phyloP scores from a whole-genome alignment of 768 basidiomycete species.

The Boletus subcaerulescens region DNA sequence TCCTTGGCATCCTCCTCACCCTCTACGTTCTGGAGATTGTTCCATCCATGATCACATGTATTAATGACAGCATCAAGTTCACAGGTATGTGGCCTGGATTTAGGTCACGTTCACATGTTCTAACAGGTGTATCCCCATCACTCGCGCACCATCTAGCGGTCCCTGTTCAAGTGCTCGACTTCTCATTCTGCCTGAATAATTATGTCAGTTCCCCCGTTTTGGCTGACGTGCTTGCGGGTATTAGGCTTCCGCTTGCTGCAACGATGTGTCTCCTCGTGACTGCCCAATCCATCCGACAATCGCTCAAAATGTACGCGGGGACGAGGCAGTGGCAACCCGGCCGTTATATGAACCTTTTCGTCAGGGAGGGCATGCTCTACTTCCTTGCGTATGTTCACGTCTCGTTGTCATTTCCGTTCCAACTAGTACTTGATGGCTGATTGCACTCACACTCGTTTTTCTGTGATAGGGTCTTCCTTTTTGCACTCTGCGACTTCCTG shows the following conservation, averaged over 20 bases:
- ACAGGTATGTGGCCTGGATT: not conserved
- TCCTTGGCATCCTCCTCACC: conserved; percentile 6
- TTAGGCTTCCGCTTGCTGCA: not conserved
- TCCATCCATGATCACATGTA: not conserved
- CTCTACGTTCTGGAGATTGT: not conserved
- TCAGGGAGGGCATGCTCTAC: not conserved
- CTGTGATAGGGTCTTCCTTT: not conserved
- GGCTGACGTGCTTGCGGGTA: not conserved
- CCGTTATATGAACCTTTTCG: not conserved
- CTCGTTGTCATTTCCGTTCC: too few relatives aligned
- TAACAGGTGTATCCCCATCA: too few relatives aligned
- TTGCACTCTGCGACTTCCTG: too few relatives aligned
- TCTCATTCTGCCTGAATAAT: too few relatives aligned
- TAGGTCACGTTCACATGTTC: too few relatives aligned
- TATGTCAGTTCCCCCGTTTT: not conserved
- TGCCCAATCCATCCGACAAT: not conserved
- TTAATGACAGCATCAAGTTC: not conserved
- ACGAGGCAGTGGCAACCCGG: not conserved
- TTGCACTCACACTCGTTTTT: rapidly evolving
- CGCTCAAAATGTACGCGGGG: not conserved
- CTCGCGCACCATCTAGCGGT: too few relatives aligned
- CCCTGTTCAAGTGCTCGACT: too few relatives aligned
- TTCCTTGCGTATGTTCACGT: not conserved
- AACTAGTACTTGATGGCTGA: too few relatives aligned
- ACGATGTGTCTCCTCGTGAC: not conserved